These are phyloP conservation scores for Aureobasidium subglaciale DNA, from an alignment of 2,329 filamentous ascomycete genomes.

Conservation along the genomic window DNA sequence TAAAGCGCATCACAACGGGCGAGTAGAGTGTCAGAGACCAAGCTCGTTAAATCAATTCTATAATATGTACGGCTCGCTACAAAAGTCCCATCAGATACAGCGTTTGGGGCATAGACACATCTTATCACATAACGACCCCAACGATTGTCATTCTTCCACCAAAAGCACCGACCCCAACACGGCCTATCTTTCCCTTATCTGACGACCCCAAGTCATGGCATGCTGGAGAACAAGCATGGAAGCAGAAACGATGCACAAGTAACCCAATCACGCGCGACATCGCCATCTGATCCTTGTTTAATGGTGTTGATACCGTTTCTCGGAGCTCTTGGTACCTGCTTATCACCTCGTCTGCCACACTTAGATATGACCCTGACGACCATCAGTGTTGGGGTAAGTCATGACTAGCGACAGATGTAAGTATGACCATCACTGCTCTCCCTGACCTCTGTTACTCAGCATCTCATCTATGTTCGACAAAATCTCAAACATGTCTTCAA, in stretches of 20 bases:
- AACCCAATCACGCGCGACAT: neutral
- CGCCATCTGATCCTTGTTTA: neutral
- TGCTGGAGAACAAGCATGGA: neutral
- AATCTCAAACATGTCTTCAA: neutral
- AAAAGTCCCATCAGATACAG: neutral
- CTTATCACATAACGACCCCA: neutral
- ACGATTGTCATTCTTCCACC: neutral
- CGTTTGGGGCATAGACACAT: neutral
- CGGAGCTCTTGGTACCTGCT: neutral
- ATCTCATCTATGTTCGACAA: neutral
- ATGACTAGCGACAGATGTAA: neutral
- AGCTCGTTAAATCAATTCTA: too few relatives aligned
- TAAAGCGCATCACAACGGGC: too few relatives aligned
- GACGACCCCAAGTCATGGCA: neutral
- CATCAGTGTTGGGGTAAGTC: neutral
- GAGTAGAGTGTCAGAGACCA: too few relatives aligned
- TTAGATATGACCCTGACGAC: neutral
- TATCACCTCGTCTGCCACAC: neutral
- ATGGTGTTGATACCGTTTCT: neutral
- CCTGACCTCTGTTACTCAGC: neutral
- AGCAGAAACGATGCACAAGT: neutral
- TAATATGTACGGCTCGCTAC: too few relatives aligned
- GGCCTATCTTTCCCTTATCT: slow-evolving; percentile 9
- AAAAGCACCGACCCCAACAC: neutral
- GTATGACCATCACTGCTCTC: neutral